Evolutionary conservation across 805 yeast genomes (phyloP), one percentile per base, ranked within the genome.

Genomic region (Yarrowia keelungensis): DNA sequence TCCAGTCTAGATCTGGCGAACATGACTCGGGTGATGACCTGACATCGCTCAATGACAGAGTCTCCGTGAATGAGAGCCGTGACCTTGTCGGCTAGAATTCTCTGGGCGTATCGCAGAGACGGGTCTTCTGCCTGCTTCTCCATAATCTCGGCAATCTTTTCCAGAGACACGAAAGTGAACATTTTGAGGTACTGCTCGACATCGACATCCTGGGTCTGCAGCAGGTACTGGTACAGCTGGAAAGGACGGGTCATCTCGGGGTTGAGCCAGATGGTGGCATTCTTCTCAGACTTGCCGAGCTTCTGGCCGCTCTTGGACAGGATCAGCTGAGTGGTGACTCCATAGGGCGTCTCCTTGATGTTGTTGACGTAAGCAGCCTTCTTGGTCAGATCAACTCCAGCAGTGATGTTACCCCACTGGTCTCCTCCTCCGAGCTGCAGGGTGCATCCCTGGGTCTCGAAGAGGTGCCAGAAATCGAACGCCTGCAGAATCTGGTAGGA

Each of bases 381-480:
- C 15, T 53, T 68, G 19, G 69, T 42, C 69, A 95, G 82, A 74
- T 95, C 99, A 47, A 91, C 85, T 0, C 99, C 99, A 0, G 98
- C 98, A 1, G 97, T 91, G 70, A 95, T 95, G 74, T 95, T 95
- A 0, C 99, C 99, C 92, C 97, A 95, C 78, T 95, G 99, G 76
- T 95, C 99, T 75, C 90, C 92, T 7, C 99, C 99, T 32, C 99
- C 99, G 9, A 81, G 87, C 79, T 95, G 98, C 14, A 92, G 78
- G 51, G 83, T 81, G 51, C 93, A 93, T 3, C 81, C 78, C 45
- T 85, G 78, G 15, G 84, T 76, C 46, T 83, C 83, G 80, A 86
- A 87, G 69, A 95, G 79, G 75, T 93, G 92, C 83, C 89, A 92
- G 75, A 92, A 95, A 76, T 95, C 99, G 76, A 86, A 95, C 0